Percentiles rank a stretch among this genome's conserved stretches.
Evolutionary conservation across 2,329 filamentous ascomycete species (phyloP).

Genomic region (Akanthomyces dipterigenus): DNA sequence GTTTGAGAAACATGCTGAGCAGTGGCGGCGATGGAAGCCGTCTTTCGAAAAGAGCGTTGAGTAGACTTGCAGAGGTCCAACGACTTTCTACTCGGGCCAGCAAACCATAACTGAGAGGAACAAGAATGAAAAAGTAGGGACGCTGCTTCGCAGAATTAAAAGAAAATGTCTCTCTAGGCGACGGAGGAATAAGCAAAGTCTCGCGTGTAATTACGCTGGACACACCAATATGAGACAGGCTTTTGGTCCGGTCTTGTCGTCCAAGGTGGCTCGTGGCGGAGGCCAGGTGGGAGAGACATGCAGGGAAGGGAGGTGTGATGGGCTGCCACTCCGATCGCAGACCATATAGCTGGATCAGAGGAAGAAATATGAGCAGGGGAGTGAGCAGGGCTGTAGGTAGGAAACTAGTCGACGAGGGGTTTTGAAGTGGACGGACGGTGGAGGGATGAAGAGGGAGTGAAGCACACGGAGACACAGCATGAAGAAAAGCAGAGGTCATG

Average conservation of each 20-base stretch:
- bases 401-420: neutral
- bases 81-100: neutral
- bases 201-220: slow-evolving; percentile 10
- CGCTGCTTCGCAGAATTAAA: neutral
- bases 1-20: slow-evolving; percentile 28
- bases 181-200: slow-evolving; percentile 10
- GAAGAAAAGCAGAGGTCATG: neutral
- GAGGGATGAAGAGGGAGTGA: neutral
- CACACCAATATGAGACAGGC: slow-evolving; percentile 8
- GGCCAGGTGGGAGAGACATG: slow-evolving; percentile 7
- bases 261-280: neutral
- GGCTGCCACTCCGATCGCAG: neutral
- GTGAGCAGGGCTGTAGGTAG: neutral
- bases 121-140: neutral
- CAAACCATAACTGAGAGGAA: neutral
- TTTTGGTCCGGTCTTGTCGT: slow-evolving; percentile 1
- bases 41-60: slow-evolving; percentile 2
- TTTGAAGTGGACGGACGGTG: neutral
- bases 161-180: neutral
- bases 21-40: neutral
- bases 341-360: neutral
- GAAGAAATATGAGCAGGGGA: neutral
- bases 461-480: neutral
- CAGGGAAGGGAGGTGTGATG: neutral
- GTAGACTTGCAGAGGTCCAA: neutral